Percentiles rank a stretch among this genome's conserved stretches.
Conservation (phyloP, 805 yeast species). For the Starmerella lactis-condensi region DNA sequence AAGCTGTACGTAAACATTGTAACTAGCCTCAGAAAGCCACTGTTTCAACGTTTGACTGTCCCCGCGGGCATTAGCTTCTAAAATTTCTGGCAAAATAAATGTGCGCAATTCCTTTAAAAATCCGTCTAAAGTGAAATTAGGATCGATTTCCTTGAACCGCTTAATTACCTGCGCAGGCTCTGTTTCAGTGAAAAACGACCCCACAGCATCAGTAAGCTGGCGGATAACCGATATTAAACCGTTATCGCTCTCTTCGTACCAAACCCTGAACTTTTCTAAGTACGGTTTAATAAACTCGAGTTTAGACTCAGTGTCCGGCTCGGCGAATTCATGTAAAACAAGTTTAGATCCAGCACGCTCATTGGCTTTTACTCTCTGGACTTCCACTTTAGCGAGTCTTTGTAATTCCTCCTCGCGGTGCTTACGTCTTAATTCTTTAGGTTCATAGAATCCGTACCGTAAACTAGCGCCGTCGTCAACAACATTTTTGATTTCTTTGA, state of each 20-base stretch:
- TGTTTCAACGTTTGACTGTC: slow-evolving; percentile 63
- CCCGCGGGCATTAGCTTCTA: slow-evolving; percentile 88
- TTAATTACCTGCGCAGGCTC: slow-evolving; percentile 86
- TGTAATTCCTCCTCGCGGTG: slow-evolving; percentile 38
- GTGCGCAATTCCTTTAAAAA: slow-evolving; percentile 74
- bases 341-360: slow-evolving; percentile 54
- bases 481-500: slow-evolving; percentile 72
- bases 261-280: slow-evolving; percentile 40
- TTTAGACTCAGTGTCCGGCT: slow-evolving; percentile 51
- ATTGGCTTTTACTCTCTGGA: slow-evolving; percentile 47
- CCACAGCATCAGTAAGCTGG: slow-evolving; percentile 58
- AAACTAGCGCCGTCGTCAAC: slow-evolving; percentile 82
- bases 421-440: slow-evolving; percentile 58
- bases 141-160: slow-evolving; percentile 76
- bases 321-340: slow-evolving; percentile 63
- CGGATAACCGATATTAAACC: slow-evolving; percentile 69
- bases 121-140: slow-evolving; percentile 58
- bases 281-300: slow-evolving; percentile 41
- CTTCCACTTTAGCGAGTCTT: slow-evolving; percentile 16
- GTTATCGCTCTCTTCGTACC: slow-evolving; percentile 75
- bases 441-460: slow-evolving; percentile 80
- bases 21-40: slow-evolving; percentile 97
- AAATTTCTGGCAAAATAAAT: slow-evolving; percentile 80
- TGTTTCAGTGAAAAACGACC: slow-evolving; percentile 86
- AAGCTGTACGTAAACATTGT: slow-evolving; percentile 80